Percentiles rank a stretch among this genome's conserved stretches.
Conservation (phyloP, 1,284 basidiomycete species). For the Fomitiporia mediterranea region DNA sequence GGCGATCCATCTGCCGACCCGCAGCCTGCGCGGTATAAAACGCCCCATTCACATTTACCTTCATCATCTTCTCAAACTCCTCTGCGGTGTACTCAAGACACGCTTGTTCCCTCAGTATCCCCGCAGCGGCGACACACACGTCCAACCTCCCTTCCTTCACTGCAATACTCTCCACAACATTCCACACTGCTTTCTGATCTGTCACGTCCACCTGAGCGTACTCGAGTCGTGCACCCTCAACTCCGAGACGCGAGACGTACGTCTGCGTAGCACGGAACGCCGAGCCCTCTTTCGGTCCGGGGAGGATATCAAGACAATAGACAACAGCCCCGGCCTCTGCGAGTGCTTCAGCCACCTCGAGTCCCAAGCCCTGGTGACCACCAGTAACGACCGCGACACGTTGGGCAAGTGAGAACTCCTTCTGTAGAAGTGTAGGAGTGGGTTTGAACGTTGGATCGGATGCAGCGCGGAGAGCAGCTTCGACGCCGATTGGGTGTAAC, state of each 20-base stretch:
- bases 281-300: slow-evolving; percentile 53
- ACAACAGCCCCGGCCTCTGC: slow-evolving; percentile 76
- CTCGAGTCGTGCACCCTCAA: slow-evolving; percentile 47
- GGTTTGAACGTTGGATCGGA: slow-evolving; percentile 31
- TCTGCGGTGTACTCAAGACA: slow-evolving; percentile 68
- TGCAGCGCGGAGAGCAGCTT: slow-evolving; percentile 47
- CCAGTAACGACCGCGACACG: slow-evolving; percentile 76
- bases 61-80: slow-evolving; percentile 63
- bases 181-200: slow-evolving; percentile 56
- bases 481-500: slow-evolving; percentile 54
- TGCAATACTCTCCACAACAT: slow-evolving; percentile 54
- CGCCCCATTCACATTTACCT: slow-evolving; percentile 74
- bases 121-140: slow-evolving; percentile 73
- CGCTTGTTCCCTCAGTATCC: slow-evolving; percentile 59
- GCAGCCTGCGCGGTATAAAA: slow-evolving; percentile 77
- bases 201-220: slow-evolving; percentile 65
- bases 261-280: slow-evolving; percentile 60
- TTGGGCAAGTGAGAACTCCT: slow-evolving; percentile 72
- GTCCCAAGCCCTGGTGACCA: slow-evolving; percentile 75
- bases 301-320: slow-evolving; percentile 73
- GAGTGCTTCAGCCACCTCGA: slow-evolving; percentile 76
- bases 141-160: slow-evolving; percentile 64
- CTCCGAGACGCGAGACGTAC: slow-evolving; percentile 44
- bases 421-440: slow-evolving; percentile 47
- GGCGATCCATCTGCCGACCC: slow-evolving; percentile 69